These are phyloP conservation scores for Diaporthe citrichinensis DNA, from an alignment of 2,329 filamentous ascomycete species.

Conservation along the genomic window DNA sequence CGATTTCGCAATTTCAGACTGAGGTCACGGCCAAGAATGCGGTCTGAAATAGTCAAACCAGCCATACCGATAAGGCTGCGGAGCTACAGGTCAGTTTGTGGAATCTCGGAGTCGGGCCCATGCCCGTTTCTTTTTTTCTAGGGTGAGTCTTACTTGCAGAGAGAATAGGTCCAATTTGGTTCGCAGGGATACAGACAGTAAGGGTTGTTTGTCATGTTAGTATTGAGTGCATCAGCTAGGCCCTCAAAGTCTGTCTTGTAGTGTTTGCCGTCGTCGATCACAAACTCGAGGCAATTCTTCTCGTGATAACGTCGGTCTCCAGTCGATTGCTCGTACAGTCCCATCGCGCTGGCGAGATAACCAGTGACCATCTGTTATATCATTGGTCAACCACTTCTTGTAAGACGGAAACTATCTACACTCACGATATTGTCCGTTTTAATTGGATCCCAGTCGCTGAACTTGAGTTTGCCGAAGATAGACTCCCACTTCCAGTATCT, in stretches of 20 bases:
- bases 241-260: not conserved
- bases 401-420: not conserved
- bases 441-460: not conserved
- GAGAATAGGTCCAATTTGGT: not conserved
- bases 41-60: not conserved
- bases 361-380: not conserved
- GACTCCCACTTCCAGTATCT: not conserved
- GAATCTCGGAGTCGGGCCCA: not conserved
- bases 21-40: not conserved
- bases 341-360: not conserved
- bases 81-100: not conserved
- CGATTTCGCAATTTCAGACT: not conserved
- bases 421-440: not conserved
- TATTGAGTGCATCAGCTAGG: not conserved
- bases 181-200: not conserved
- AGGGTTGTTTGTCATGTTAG: not conserved
- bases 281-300: not conserved
- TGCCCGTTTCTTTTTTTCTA: not conserved
- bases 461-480: not conserved
- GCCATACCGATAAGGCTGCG: not conserved
- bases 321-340: not conserved
- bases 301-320: not conserved
- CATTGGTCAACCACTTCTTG: too few species aligned
- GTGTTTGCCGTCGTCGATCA: not conserved
- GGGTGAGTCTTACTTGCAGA: not conserved